These are phyloP conservation scores for Emergomyces pasteurianus DNA, from an alignment of 2,329 filamentous ascomycete genomes.

Conservation along the genomic window DNA sequence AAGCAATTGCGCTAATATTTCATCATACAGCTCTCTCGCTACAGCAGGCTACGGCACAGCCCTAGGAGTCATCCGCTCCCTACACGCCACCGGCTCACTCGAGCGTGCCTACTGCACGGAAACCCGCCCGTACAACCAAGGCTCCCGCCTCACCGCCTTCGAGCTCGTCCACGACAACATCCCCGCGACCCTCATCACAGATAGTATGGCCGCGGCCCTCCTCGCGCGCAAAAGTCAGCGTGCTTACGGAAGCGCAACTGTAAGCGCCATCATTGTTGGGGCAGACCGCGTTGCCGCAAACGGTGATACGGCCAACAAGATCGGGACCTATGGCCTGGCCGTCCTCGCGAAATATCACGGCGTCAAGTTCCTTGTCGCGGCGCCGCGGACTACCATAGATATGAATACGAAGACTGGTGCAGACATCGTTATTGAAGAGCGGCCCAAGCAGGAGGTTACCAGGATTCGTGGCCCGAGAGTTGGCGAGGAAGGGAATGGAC, in stretches of 20 bases:
- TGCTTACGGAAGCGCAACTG: constrained; percentile 19
- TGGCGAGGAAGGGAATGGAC: constrained; percentile 47
- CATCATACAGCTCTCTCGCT: constrained; percentile 58
- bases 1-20: background rate
- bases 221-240: constrained; percentile 50
- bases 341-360: constrained; percentile 82
- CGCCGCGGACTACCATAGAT: constrained; percentile 89
- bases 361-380: constrained; percentile 88
- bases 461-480: constrained; percentile 68
- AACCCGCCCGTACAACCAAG: constrained; percentile 95
- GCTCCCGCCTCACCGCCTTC: constrained; percentile 85
- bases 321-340: constrained; percentile 85
- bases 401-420: constrained; percentile 63
- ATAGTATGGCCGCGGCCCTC: constrained; percentile 90
- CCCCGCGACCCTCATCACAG: constrained; percentile 81
- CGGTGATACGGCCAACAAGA: constrained; percentile 97
- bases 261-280: constrained; percentile 82
- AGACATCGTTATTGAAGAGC: constrained; percentile 83
- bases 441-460: constrained; percentile 69
- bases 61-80: constrained; percentile 78
- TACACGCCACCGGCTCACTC: constrained; percentile 55
- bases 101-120: constrained; percentile 90
- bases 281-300: constrained; percentile 93
- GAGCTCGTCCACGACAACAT: constrained; percentile 92
- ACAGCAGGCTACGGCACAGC: constrained; percentile 98